Percentiles rank a stretch among this genome's conserved stretches.
Evolutionary conservation across 2,329 filamentous ascomycete species (phyloP).

Genomic region (Beauveria pseudobassiana): DNA sequence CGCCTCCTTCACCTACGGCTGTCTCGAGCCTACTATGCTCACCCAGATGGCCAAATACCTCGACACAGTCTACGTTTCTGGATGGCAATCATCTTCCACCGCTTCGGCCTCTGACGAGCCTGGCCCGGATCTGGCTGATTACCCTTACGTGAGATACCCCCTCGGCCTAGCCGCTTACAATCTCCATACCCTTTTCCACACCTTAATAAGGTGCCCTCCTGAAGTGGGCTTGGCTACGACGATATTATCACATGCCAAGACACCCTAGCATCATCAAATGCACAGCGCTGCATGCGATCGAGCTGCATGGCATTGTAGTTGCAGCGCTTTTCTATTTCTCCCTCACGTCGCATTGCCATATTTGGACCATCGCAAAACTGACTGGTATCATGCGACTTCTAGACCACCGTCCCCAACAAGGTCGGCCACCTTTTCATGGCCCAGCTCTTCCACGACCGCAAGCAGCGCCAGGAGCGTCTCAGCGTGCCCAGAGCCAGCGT

Average conservation of each 20-base stretch:
- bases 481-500: conserved; percentile 65
- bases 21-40: conserved; percentile 95
- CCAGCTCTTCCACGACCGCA: conserved; percentile 98
- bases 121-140: conserved; percentile 94
- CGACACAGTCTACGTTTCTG: conserved; percentile 97
- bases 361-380: not conserved
- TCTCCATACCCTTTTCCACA: not conserved
- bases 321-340: not conserved
- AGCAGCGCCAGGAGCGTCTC: conserved; percentile 92
- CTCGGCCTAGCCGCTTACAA: conserved; percentile 9
- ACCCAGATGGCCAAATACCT: conserved; percentile 99
- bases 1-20: conserved; percentile 92
- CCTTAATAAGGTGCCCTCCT: conserved; percentile 9
- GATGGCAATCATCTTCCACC: conserved; percentile 97
- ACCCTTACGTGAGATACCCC: conserved; percentile 62
- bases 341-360: not conserved
- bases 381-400: conserved; percentile 1
- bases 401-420: conserved; percentile 98
- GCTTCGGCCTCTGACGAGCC: conserved; percentile 93
- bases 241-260: conserved; percentile 12
- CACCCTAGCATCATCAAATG: not conserved
- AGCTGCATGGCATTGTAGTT: not conserved
- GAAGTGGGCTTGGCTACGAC: conserved; percentile 9
- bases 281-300: not conserved
- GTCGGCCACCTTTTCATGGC: conserved; percentile 96